A percentile compares a stretch with the other conserved stretches of the same genome.
Conservation (phyloP, 208 protist genomes). For the Borovskyia barvae region DNA sequence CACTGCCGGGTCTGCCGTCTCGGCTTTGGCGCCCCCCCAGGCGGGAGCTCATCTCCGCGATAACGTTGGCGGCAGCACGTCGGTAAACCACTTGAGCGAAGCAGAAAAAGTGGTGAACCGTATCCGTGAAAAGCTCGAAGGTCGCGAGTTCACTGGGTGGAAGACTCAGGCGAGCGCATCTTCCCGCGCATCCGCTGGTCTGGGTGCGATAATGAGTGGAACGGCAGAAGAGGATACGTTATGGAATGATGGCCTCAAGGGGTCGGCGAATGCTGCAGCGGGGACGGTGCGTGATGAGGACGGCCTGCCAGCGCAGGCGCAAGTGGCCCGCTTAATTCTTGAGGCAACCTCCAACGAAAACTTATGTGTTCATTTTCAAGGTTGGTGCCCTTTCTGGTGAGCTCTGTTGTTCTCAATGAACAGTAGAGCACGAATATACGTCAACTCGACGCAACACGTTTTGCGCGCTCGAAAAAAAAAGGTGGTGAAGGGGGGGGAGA, state of each 20-base stretch:
- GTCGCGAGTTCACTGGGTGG: conserved; percentile 92
- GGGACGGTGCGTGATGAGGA: conserved; percentile 26
- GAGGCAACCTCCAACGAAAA: conserved; percentile 98
- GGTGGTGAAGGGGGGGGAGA: too few species aligned
- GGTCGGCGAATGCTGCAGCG: background rate
- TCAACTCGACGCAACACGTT: too few species aligned
- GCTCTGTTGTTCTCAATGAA: too few species aligned
- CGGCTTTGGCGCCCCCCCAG: background rate
- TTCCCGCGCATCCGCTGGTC: conserved; percentile 5
- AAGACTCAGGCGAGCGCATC: conserved; percentile 7
- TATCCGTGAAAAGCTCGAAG: conserved; percentile 98
- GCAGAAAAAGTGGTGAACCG: conserved; percentile 96
- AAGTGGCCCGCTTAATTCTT: conserved; percentile 94
- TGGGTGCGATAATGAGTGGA: conserved; percentile 1
- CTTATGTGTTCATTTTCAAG: conserved; percentile 98
- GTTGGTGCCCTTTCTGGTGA: conserved; percentile 99
- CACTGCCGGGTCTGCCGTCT: conserved; percentile 7
- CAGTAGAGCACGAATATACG: too few species aligned
- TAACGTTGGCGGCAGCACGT: conserved; percentile 18
- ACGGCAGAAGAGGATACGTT: conserved; percentile 1
- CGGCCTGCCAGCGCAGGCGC: conserved; percentile 73
- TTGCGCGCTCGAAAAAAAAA: too few species aligned
- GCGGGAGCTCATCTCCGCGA: conserved; percentile 14
- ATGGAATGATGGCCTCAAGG: background rate
- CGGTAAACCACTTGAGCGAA: conserved; percentile 83